Percentiles rank a stretch among this genome's conserved stretches.
These are phyloP conservation scores for Xylaria palmicola DNA, from an alignment of 495 filamentous ascomycete species.

Conservation along the genomic window DNA sequence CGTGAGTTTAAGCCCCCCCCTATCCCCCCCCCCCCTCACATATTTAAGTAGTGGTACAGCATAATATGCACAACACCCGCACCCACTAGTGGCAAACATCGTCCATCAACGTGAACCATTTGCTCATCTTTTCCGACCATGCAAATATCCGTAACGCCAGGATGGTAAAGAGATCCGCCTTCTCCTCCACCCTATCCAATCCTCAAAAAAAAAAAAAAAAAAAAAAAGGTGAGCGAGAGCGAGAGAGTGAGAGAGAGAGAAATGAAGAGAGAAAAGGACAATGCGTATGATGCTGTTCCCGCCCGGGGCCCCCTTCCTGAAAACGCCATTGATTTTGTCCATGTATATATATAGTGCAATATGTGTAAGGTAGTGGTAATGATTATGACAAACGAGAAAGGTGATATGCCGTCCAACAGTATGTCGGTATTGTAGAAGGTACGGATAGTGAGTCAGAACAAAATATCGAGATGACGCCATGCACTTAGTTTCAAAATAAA, in stretches of 20 bases:
- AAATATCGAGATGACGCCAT: background rate
- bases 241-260: no score
- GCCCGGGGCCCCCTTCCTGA: slow-evolving; percentile 7
- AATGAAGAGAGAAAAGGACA: slow-evolving; percentile 3
- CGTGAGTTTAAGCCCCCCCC: background rate
- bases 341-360: slow-evolving; percentile 13
- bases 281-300: slow-evolving; percentile 32
- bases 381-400: slow-evolving; percentile 26
- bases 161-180: slow-evolving; percentile 21
- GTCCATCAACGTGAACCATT: slow-evolving; percentile 22
- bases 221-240: no score
- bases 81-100: background rate
- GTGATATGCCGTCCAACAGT: slow-evolving; percentile 9
- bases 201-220: slow-evolving; percentile 9
- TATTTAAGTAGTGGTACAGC: slow-evolving; percentile 13
- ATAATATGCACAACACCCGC: slow-evolving; percentile 7
- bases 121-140: slow-evolving; percentile 23
- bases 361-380: background rate
- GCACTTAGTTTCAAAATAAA: slow-evolving; percentile 24
- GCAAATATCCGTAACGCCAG: slow-evolving; percentile 32
- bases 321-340: slow-evolving; percentile 28
- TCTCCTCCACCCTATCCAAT: slow-evolving; percentile 16
- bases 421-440: slow-evolving; percentile 22
- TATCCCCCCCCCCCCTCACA: no score
- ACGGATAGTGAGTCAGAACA: slow-evolving; percentile 12